Percentiles rank a stretch among this genome's conserved stretches.
Conservation (phyloP, 2,329 filamentous ascomycete species). For the Monosporascus ibericus region DNA sequence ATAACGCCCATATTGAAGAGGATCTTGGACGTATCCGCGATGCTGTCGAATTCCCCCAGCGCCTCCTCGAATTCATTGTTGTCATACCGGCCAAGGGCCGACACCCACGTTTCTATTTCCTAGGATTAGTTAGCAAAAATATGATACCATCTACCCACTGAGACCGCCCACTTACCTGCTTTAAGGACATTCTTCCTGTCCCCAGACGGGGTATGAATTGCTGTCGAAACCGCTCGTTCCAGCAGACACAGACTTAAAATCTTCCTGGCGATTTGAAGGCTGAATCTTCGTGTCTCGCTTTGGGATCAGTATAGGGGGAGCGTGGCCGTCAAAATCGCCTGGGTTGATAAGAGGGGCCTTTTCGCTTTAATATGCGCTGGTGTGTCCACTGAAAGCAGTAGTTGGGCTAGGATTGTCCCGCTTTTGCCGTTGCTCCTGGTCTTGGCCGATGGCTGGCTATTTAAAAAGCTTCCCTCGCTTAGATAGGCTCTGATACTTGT, state of each 20-base stretch:
- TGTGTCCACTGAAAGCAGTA: neutral
- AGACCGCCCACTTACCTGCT: slow-evolving; percentile 20
- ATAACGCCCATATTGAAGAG: slow-evolving; percentile 98
- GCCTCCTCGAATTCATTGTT: slow-evolving; percentile 96
- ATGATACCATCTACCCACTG: neutral
- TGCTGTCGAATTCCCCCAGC: slow-evolving; percentile 73
- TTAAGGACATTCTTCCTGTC: slow-evolving; percentile 25
- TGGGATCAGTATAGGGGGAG: slow-evolving; percentile 6
- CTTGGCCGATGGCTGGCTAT: slow-evolving; percentile 5
- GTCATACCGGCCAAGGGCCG: slow-evolving; percentile 86
- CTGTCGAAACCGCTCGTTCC: slow-evolving; percentile 16
- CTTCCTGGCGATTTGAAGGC: slow-evolving; percentile 12
- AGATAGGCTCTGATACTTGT: neutral
- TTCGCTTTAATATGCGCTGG: neutral
- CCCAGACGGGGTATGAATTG: slow-evolving; percentile 11
- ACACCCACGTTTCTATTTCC: slow-evolving; percentile 99
- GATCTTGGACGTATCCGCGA: slow-evolving; percentile 95
- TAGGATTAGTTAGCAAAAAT: slow-evolving; percentile 28
- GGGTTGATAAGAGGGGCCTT: neutral
- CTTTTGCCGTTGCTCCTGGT: slow-evolving; percentile 2
- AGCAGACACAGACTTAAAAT: slow-evolving; percentile 19
- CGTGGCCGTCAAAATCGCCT: slow-evolving; percentile 3
- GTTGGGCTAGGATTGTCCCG: slow-evolving; percentile 2
- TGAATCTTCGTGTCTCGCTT: slow-evolving; percentile 5
- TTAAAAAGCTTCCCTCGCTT: neutral